Conservation (phyloP, 257 asterid genomes). For the Forsythia viridissima region DNA sequence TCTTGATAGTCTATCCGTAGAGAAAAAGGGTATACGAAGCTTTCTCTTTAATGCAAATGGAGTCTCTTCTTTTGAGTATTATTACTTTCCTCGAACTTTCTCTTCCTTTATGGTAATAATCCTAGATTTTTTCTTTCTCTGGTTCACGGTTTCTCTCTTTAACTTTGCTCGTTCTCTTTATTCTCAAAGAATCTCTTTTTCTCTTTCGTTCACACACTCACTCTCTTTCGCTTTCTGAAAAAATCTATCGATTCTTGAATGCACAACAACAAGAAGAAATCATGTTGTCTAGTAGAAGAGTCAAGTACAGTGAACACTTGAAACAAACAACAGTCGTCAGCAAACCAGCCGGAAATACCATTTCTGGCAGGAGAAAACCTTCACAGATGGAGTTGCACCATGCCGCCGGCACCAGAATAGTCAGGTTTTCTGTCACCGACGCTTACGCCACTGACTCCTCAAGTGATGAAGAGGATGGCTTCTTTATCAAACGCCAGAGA, state of each 20-base stretch:
- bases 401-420: constrained; percentile 28
- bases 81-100: constrained; percentile 25
- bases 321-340: constrained; percentile 34
- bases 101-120: constrained; percentile 4
- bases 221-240: constrained; percentile 39
- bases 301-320: constrained; percentile 61
- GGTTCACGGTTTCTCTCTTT: constrained; percentile 30
- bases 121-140: constrained; percentile 23
- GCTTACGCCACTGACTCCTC: constrained; percentile 90
- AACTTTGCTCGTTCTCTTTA: constrained; percentile 48
- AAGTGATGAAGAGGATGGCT: constrained; percentile 55
- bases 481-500: constrained; percentile 31
- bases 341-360: constrained; percentile 21
- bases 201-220: not conserved
- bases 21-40: not conserved
- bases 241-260: constrained; percentile 7
- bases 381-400: constrained; percentile 15
- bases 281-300: constrained; percentile 31
- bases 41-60: constrained; percentile 5
- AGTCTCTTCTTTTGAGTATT: constrained; percentile 24
- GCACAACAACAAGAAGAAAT: constrained; percentile 18
- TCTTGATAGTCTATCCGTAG: too few relatives aligned
- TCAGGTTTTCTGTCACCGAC: constrained; percentile 70
- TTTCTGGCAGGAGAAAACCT: constrained; percentile 19
- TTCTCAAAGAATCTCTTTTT: constrained; percentile 33